These are phyloP conservation scores for Cucurbita moschata DNA, from an alignment of 306 rosid species.

Conservation along the genomic window DNA sequence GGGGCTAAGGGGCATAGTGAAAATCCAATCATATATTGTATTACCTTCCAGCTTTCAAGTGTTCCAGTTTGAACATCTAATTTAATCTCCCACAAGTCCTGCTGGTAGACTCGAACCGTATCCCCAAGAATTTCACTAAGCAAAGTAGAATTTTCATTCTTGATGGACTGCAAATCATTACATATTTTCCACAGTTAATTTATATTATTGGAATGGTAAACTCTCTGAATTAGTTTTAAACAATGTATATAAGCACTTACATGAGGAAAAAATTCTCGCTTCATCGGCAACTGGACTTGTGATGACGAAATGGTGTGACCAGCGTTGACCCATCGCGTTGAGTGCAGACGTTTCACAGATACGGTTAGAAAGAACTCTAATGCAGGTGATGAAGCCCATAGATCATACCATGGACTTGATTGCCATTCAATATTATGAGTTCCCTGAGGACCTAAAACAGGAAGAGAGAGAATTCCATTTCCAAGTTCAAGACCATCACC, in stretches of 20 bases:
- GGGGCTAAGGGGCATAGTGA: background rate
- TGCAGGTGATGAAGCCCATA: slow-evolving; percentile 42
- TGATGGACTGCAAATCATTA: slow-evolving; percentile 42
- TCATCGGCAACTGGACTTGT: slow-evolving; percentile 67
- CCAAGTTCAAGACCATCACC: slow-evolving; percentile 70
- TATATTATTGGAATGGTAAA: slow-evolving; percentile 6
- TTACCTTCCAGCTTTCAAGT: slow-evolving; percentile 87
- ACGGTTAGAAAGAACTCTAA: slow-evolving; percentile 51
- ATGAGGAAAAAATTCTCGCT: slow-evolving; percentile 34
- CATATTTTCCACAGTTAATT: background rate
- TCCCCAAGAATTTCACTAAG: slow-evolving; percentile 37
- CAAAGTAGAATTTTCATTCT: slow-evolving; percentile 24
- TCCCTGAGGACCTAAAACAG: slow-evolving; percentile 51
- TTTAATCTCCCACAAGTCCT: slow-evolving; percentile 55
- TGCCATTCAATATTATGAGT: slow-evolving; percentile 37
- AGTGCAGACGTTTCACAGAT: slow-evolving; percentile 43
- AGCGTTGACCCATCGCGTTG: slow-evolving; percentile 70
- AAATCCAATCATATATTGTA: background rate
- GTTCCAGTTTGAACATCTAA: slow-evolving; percentile 54
- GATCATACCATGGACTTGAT: slow-evolving; percentile 62
- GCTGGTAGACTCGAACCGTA: slow-evolving; percentile 34
- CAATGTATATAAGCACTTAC: slow-evolving; percentile 21
- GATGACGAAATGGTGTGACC: slow-evolving; percentile 68
- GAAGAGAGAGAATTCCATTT: slow-evolving; percentile 45
- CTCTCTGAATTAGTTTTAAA: background rate